These are phyloP conservation scores for Cryptococcus amylolentus DNA, from an alignment of 1,284 basidiomycete species.

Conservation along the genomic window DNA sequence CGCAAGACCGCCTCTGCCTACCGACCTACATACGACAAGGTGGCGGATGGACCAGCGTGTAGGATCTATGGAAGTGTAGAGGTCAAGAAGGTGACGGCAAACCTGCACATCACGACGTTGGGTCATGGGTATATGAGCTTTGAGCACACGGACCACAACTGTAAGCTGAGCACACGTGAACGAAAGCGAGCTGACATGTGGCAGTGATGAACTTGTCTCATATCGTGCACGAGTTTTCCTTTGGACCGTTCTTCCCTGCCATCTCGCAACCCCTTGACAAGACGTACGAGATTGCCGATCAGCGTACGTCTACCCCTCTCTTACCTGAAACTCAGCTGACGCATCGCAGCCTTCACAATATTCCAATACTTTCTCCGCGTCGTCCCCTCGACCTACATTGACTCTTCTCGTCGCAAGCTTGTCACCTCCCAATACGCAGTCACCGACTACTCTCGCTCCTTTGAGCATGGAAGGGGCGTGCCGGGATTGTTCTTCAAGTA, in stretches of 20 bases:
- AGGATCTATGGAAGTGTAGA: constrained; percentile 77
- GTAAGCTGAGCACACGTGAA: constrained; percentile 50
- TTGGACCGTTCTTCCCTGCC: constrained; percentile 92
- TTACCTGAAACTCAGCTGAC: neutral
- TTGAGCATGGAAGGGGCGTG: constrained; percentile 72
- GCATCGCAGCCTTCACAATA: constrained; percentile 70
- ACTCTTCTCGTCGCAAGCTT: constrained; percentile 57
- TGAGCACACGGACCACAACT: constrained; percentile 78
- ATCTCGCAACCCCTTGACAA: constrained; percentile 93
- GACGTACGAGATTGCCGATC: constrained; percentile 73
- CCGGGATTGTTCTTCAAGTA: constrained; percentile 98
- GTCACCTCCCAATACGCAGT: constrained; percentile 90
- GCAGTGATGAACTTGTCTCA: constrained; percentile 94
- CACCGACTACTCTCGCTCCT: constrained; percentile 78
- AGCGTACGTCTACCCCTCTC: constrained; percentile 59
- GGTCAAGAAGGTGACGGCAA: constrained; percentile 90
- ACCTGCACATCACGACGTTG: constrained; percentile 82
- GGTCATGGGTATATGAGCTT: constrained; percentile 89
- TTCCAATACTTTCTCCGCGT: constrained; percentile 95
- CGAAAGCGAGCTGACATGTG: constrained; percentile 1
- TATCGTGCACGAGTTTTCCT: constrained; percentile 93
- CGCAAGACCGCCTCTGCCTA: constrained; percentile 48
- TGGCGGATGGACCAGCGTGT: constrained; percentile 67
- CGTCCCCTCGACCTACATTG: constrained; percentile 90
- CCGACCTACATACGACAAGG: constrained; percentile 67